Evolutionary conservation across 2,329 filamentous ascomycete genomes (phyloP).

Genomic region (Fusarium sp.): DNA sequence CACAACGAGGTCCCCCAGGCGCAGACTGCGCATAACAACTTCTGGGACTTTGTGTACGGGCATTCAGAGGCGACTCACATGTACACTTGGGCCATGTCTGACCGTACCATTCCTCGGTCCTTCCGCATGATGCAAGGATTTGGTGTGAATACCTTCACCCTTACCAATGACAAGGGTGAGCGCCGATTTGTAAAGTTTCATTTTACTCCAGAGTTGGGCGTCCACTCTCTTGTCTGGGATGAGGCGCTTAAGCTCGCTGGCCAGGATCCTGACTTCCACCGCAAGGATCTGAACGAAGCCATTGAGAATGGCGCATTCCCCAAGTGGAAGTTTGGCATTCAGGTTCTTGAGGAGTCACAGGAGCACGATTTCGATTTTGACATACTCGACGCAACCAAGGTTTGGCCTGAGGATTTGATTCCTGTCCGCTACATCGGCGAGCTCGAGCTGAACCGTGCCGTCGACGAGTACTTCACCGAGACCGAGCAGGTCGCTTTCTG

Average conservation of each 20-base stretch:
- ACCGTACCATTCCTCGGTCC: slow-evolving; percentile 77
- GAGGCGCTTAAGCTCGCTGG: slow-evolving; percentile 80
- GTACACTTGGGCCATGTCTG: slow-evolving; percentile 83
- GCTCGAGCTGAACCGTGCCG: slow-evolving; percentile 81
- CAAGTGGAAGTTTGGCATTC: slow-evolving; percentile 86
- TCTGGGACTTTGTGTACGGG: slow-evolving; percentile 76
- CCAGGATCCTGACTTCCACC: slow-evolving; percentile 84
- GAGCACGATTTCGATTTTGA: slow-evolving; percentile 87
- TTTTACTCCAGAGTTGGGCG: slow-evolving; percentile 78
- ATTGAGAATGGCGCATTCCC: slow-evolving; percentile 78
- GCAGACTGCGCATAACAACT: slow-evolving; percentile 78
- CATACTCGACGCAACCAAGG: slow-evolving; percentile 84
- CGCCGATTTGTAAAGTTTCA: slow-evolving; percentile 82
- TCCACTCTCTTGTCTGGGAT: slow-evolving; percentile 82
- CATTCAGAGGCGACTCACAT: slow-evolving; percentile 80
- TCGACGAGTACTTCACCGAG: slow-evolving; percentile 85
- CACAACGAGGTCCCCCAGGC: slow-evolving; percentile 78
- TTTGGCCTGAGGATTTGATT: slow-evolving; percentile 83
- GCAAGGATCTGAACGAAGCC: slow-evolving; percentile 79
- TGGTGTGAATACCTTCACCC: slow-evolving; percentile 81
- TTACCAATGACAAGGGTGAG: slow-evolving; percentile 75
- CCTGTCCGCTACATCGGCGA: slow-evolving; percentile 83
- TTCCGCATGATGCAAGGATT: slow-evolving; percentile 90
- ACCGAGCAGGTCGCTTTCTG: slow-evolving; percentile 88
- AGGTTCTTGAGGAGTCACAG: slow-evolving; percentile 76